phyloP scores from a whole-genome alignment of 345 rosid species.

The Populus simonii region DNA sequence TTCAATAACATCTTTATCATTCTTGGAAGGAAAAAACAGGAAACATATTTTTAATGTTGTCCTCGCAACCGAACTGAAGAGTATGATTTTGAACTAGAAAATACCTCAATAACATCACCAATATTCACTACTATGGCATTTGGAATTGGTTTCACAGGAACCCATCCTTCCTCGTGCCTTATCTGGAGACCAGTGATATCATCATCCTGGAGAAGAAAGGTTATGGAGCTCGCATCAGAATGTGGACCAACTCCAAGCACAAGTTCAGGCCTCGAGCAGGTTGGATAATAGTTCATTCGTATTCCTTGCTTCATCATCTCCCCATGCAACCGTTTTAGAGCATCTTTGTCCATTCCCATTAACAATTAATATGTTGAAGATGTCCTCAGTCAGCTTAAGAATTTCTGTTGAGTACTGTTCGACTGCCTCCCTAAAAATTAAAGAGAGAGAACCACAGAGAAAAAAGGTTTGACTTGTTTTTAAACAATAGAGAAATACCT shows the following conservation, averaged over 20 bases:
- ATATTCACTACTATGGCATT: constrained; percentile 29
- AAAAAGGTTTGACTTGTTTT: too few relatives aligned
- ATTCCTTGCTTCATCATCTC: constrained; percentile 20
- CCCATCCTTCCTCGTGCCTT: constrained; percentile 19
- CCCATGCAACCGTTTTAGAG: constrained; percentile 5
- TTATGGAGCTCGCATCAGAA: constrained; percentile 26
- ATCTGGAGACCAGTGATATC: constrained; percentile 32
- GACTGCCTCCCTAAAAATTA: too few relatives aligned
- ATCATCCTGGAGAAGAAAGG: constrained; percentile 35
- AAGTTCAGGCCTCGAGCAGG: constrained; percentile 23
- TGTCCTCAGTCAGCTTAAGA: not conserved
- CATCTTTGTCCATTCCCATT: constrained; percentile 21
- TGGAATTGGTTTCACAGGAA: constrained; percentile 32
- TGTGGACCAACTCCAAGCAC: constrained; percentile 22
- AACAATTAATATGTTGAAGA: constrained; percentile 14
- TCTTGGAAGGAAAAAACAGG: too few relatives aligned
- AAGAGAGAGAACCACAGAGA: too few relatives aligned
- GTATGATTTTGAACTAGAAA: too few relatives aligned
- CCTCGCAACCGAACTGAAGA: not conserved
- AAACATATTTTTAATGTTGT: constrained; percentile 26
- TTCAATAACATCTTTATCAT: too few relatives aligned
- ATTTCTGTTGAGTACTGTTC: too few relatives aligned
- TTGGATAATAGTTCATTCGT: constrained; percentile 32
- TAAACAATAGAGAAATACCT: too few relatives aligned
- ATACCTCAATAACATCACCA: constrained; percentile 28